Percentiles rank a stretch among this genome's conserved stretches.
Conservation (phyloP, 192 early-diverging fungal genomes). For the Linnemannia zychae region DNA sequence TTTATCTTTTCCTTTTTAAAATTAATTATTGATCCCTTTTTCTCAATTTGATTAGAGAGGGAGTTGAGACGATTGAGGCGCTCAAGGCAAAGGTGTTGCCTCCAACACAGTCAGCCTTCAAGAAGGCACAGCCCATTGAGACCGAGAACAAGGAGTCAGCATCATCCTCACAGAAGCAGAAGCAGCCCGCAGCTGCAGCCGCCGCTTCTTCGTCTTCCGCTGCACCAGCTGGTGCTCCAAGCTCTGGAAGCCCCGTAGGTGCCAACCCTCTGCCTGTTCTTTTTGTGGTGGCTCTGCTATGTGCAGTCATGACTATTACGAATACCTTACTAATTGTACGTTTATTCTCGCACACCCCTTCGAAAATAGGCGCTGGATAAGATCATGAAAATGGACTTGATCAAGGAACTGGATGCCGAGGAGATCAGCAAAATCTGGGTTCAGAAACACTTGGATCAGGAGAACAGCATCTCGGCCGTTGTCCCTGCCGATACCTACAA, state of each 20-base stretch:
- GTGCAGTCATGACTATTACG: too few relatives aligned
- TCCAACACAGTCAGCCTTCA: conserved; percentile 28
- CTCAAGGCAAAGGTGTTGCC: conserved; percentile 51
- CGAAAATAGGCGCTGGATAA: conserved; percentile 62
- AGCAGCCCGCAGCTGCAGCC: neutral
- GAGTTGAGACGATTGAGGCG: conserved; percentile 61
- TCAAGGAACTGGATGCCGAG: conserved; percentile 57
- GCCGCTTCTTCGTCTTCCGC: neutral
- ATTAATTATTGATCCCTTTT: neutral
- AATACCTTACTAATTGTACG: too few relatives aligned
- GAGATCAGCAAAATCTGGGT: conserved; percentile 79
- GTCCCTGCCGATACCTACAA: conserved; percentile 74
- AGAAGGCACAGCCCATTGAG: conserved; percentile 32
- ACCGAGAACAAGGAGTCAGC: neutral
- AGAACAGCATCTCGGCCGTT: conserved; percentile 70
- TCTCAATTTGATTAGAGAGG: conserved; percentile 55
- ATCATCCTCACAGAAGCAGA: neutral
- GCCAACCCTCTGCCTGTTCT: too few relatives aligned
- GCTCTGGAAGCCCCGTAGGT: conserved; percentile 24
- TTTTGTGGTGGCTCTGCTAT: too few relatives aligned
- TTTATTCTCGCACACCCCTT: neutral
- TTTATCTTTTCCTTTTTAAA: neutral
- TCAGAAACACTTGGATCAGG: conserved; percentile 72
- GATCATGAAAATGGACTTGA: conserved; percentile 66
- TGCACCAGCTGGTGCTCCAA: neutral